phyloP scores from a whole-genome alignment of 2,329 filamentous ascomycete genomes.

The Fusarium caatingaense region DNA sequence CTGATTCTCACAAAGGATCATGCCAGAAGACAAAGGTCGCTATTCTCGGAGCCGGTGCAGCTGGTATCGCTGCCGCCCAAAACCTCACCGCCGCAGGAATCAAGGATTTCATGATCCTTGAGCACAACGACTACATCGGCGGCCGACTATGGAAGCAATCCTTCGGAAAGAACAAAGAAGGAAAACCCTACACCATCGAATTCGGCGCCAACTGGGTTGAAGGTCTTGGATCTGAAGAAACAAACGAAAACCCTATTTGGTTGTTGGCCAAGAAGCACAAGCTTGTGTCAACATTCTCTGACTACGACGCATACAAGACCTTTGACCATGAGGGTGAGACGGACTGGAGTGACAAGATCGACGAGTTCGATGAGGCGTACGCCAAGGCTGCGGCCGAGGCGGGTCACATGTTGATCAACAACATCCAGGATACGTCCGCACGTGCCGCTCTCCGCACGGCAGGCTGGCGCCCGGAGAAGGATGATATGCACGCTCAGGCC shows the following conservation, averaged over 20 bases:
- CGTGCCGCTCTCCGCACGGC: slow-evolving; percentile 68
- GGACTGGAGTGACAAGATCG: slow-evolving; percentile 63
- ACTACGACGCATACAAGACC: slow-evolving; percentile 68
- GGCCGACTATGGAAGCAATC: slow-evolving; percentile 68
- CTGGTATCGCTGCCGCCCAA: slow-evolving; percentile 74
- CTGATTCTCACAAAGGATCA: not conserved
- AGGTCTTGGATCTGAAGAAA: slow-evolving; percentile 32
- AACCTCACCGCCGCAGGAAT: slow-evolving; percentile 70
- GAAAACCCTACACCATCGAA: slow-evolving; percentile 68
- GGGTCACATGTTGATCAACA: slow-evolving; percentile 66
- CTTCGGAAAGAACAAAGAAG: slow-evolving; percentile 64
- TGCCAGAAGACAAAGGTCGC: slow-evolving; percentile 50
- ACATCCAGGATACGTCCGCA: slow-evolving; percentile 70
- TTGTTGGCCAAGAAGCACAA: slow-evolving; percentile 69
- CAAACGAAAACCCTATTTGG: slow-evolving; percentile 71
- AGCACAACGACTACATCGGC: slow-evolving; percentile 71
- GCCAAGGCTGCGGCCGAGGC: slow-evolving; percentile 61
- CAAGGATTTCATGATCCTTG: slow-evolving; percentile 72
- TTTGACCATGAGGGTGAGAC: slow-evolving; percentile 68
- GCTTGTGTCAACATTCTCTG: slow-evolving; percentile 66
- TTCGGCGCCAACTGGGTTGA: slow-evolving; percentile 74
- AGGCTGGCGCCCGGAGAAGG: slow-evolving; percentile 69
- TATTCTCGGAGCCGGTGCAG: slow-evolving; percentile 66
- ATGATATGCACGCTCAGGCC: slow-evolving; percentile 64
- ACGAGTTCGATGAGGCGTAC: slow-evolving; percentile 62